phyloP scores from a whole-genome alignment of 129 eudicot species.

The Centaurea solstitialis region DNA sequence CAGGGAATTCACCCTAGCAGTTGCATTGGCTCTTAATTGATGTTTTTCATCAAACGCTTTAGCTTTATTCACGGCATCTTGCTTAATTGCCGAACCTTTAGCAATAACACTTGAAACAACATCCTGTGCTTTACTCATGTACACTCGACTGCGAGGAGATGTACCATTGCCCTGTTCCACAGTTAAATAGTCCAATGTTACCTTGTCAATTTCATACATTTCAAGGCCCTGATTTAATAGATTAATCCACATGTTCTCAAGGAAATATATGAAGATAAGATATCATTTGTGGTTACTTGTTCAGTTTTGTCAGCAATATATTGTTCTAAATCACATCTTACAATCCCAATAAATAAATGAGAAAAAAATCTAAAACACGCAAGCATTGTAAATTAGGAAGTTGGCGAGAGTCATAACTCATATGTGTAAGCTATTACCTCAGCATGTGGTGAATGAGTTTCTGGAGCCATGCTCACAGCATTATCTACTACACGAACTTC shows the following conservation, averaged over 20 bases:
- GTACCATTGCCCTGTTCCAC: slow-evolving; percentile 49
- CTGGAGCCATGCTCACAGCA: slow-evolving; percentile 48
- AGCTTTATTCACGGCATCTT: slow-evolving; percentile 92
- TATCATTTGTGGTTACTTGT: slow-evolving; percentile 8
- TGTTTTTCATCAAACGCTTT: slow-evolving; percentile 97
- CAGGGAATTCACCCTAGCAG: slow-evolving; percentile 82
- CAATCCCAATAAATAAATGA: background rate
- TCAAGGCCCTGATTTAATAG: background rate
- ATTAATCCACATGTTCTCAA: background rate
- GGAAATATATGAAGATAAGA: background rate
- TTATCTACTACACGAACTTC: slow-evolving; percentile 54
- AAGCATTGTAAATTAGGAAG: background rate
- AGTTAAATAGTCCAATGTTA: background rate
- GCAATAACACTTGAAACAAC: slow-evolving; percentile 87
- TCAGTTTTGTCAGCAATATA: background rate
- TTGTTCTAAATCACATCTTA: background rate
- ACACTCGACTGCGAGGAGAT: slow-evolving; percentile 60
- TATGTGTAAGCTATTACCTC: slow-evolving; percentile 48
- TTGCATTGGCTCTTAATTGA: slow-evolving; percentile 80
- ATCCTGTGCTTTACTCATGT: slow-evolving; percentile 88
- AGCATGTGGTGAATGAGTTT: slow-evolving; percentile 37
- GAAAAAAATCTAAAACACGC: background rate
- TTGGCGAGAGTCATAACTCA: background rate
- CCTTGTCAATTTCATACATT: background rate
- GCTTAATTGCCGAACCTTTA: slow-evolving; percentile 87